Base-by-base conservation (phyloP, 2,329 filamentous ascomycete genomes). In the Seiridium cupressi region DNA sequence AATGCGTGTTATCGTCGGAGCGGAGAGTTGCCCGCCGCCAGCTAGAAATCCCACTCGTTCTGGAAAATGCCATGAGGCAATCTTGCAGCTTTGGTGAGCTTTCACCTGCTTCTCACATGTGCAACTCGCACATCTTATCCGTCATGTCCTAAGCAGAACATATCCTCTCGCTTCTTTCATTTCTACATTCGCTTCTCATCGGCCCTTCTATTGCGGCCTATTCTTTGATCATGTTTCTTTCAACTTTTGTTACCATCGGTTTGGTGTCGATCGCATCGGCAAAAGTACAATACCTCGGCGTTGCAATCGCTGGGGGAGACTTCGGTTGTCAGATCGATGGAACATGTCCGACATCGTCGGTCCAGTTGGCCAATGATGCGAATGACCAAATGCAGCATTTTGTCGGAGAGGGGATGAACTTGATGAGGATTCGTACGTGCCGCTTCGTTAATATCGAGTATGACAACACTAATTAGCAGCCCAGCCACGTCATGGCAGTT, bases 401-500 rank as follows among this genome's bases (percentile, higher is more conserved):
- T 63, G 74, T 79, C 57, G 76, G 82, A 49, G 79, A 83, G 65
- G 75, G 77, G 53, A 73, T 87, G 57, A 87, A 86, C 67, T 73
- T 84, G 44, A 82, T 86, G 70, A 80, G 84, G 44, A 74, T 89
- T 7, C 83, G 77, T 66, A 73, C 69, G 51, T 67, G 68, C 13
- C 44, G 8, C n/a, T 11, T 5, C 18, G 36, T 13, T 35, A 36
- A 5, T 4, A 7, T n/a, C 8, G 10, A 7, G 18, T 6, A 42
- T 32, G 13, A n/a, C 13, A 9, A 26, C n/a, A 48, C 59, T 61
- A 18, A 63, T 57, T 4, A 36, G 7, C 13, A 9, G 11, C n/a
- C 7, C 44, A 74, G 71, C 84, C 5, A 79, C 84, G 35, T 78
- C 77, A 26, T 88, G 85, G 86, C 85, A 88, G 65, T 87, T 79